phyloP scores from a whole-genome alignment of 2,329 filamentous ascomycete genomes.

The Dactylonectria estremocensis region DNA sequence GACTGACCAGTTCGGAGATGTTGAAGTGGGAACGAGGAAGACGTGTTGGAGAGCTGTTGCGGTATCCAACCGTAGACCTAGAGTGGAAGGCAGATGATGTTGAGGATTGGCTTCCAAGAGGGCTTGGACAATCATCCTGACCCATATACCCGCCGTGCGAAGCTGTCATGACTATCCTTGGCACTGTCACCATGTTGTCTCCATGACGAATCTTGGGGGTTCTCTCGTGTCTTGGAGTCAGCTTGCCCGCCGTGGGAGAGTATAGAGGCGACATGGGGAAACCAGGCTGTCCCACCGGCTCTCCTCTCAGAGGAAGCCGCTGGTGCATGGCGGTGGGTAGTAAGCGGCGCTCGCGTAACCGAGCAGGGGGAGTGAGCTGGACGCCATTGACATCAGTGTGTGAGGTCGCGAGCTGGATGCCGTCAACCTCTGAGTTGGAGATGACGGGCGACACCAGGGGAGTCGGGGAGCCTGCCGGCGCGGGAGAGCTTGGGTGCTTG shows the following conservation, averaged over 20 bases:
- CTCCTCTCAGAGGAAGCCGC: slow-evolving; percentile 2
- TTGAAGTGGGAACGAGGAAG: slow-evolving; percentile 32
- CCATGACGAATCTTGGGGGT: slow-evolving; percentile 33
- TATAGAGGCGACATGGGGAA: slow-evolving; percentile 59
- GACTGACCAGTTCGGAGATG: slow-evolving; percentile 45
- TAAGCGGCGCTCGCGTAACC: slow-evolving; percentile 63
- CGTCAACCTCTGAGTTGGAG: slow-evolving; percentile 44
- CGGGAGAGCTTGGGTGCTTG: slow-evolving; percentile 44
- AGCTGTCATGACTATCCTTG: slow-evolving; percentile 38
- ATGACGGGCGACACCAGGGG: slow-evolving; percentile 59
- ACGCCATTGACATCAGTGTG: slow-evolving; percentile 37
- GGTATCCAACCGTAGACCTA: slow-evolving; percentile 9
- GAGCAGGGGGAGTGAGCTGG: slow-evolving; percentile 62
- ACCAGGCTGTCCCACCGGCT: slow-evolving; percentile 32
- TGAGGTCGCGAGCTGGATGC: slow-evolving; percentile 51
- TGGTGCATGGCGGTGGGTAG: slow-evolving; percentile 50
- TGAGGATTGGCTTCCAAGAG: slow-evolving; percentile 25
- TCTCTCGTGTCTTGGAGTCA: slow-evolving; percentile 53
- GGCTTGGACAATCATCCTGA: slow-evolving; percentile 12
- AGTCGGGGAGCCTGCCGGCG: slow-evolving; percentile 55
- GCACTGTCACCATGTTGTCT: slow-evolving; percentile 32
- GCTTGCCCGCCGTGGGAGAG: slow-evolving; percentile 55
- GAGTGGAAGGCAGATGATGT: slow-evolving; percentile 23
- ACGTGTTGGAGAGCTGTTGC: slow-evolving; percentile 32
- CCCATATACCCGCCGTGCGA: slow-evolving; percentile 27